Conservation (phyloP, 164 flowering plant species). For the Platanus orientalis region DNA sequence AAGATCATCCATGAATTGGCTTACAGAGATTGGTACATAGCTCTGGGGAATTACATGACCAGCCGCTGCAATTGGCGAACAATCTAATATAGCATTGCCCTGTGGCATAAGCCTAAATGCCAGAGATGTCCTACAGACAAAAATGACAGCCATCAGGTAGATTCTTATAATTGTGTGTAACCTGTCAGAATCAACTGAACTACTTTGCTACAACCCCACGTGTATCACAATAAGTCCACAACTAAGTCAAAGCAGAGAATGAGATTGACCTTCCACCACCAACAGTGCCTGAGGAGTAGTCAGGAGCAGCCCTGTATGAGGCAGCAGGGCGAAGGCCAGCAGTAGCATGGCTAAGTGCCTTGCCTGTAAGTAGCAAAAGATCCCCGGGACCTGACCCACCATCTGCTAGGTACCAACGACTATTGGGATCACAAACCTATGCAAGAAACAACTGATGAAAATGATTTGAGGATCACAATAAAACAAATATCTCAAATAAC, state of each 20-base stretch:
- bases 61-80: slow-evolving; percentile 84
- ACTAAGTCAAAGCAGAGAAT: background rate
- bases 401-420: slow-evolving; percentile 93
- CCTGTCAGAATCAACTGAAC: slow-evolving; percentile 2
- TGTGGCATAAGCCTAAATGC: slow-evolving; percentile 94
- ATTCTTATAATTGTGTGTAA: background rate
- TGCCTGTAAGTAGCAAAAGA: slow-evolving; percentile 78
- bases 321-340: slow-evolving; percentile 92
- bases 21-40: slow-evolving; percentile 82
- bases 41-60: slow-evolving; percentile 93
- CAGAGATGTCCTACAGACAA: slow-evolving; percentile 62
- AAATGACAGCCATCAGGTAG: slow-evolving; percentile 10
- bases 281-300: slow-evolving; percentile 34
- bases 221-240: slow-evolving; percentile 2
- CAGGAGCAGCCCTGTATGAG: slow-evolving; percentile 57
- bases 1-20: slow-evolving; percentile 97
- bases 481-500: background rate
- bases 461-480: slow-evolving; percentile 24
- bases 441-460: slow-evolving; percentile 23
- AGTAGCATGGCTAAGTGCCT: slow-evolving; percentile 93
- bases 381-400: slow-evolving; percentile 65
- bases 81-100: slow-evolving; percentile 84
- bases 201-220: background rate
- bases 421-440: slow-evolving; percentile 93
- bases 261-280: slow-evolving; percentile 55